A percentile compares a stretch with the other conserved stretches of the same genome.
These are phyloP conservation scores for Oryza glaberrima DNA, from an alignment of 176 grass and related monocot genomes.

Conservation along the genomic window DNA sequence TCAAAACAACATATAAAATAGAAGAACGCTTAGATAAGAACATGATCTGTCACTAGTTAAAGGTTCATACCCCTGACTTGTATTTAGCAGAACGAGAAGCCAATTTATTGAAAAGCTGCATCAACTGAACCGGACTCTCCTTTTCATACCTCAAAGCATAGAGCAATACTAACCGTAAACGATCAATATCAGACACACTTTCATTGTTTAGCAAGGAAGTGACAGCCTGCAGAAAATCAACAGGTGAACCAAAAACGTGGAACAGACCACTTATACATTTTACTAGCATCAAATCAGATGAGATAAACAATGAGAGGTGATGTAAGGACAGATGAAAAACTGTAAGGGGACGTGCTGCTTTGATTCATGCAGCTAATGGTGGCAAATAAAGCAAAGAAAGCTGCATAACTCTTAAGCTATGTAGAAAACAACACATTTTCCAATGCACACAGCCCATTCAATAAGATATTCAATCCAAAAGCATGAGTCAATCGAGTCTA, in stretches of 20 bases:
- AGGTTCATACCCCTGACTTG: constrained; percentile 83
- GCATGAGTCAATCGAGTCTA: background rate
- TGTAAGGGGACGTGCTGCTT: constrained; percentile 16
- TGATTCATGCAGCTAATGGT: background rate
- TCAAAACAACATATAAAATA: constrained; percentile 8
- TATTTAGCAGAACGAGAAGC: constrained; percentile 94
- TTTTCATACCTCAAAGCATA: constrained; percentile 98
- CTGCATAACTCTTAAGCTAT: background rate
- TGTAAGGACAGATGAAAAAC: background rate
- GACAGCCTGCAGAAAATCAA: constrained; percentile 64
- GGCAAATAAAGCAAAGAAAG: constrained; percentile 19
- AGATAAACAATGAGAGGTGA: background rate
- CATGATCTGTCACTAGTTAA: constrained; percentile 32
- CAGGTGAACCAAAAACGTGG: constrained; percentile 23
- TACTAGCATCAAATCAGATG: constrained; percentile 21
- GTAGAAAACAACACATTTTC: background rate
- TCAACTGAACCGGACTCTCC: constrained; percentile 98
- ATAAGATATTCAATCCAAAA: constrained; percentile 7
- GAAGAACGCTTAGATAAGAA: constrained; percentile 25
- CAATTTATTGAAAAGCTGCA: constrained; percentile 99
- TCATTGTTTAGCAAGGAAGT: constrained; percentile 90
- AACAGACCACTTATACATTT: constrained; percentile 14
- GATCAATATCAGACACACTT: constrained; percentile 87
- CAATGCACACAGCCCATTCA: background rate
- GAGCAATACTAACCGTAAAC: constrained; percentile 83